Percentiles rank a stretch among this genome's conserved stretches.
Evolutionary conservation across 495 filamentous ascomycete genomes (phyloP).

Genomic region (Venustampulla echinocandica): DNA sequence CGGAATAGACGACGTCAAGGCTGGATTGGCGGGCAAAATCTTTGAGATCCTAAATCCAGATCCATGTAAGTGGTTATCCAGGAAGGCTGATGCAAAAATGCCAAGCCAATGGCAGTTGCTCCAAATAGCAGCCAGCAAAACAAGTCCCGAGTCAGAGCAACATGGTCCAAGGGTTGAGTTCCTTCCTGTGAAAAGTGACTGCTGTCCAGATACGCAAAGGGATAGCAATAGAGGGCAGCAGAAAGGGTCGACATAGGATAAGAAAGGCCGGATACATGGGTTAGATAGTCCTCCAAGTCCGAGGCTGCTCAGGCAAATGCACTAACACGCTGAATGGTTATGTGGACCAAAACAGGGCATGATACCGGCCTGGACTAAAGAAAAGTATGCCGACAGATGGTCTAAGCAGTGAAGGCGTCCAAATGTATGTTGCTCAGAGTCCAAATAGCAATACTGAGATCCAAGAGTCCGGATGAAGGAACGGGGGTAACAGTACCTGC

Average conservation of each 20-base stretch:
- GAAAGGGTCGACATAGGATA: constrained; percentile 21
- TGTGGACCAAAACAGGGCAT: constrained; percentile 17
- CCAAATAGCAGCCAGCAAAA: constrained; percentile 17
- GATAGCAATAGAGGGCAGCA: constrained; percentile 22
- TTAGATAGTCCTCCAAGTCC: constrained; percentile 23
- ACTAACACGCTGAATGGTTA: constrained; percentile 20
- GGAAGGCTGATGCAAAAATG: constrained; percentile 22
- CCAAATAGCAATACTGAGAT: constrained; percentile 24
- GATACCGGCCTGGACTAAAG: constrained; percentile 29
- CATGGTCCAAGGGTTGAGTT: constrained; percentile 17
- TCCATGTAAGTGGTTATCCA: constrained; percentile 52
- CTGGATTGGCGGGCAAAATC: constrained; percentile 97
- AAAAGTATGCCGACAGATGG: constrained; percentile 20
- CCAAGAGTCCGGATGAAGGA: constrained; percentile 41
- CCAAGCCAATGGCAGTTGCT: constrained; percentile 19
- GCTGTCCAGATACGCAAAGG: constrained; percentile 18
- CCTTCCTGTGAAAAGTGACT: constrained; percentile 12
- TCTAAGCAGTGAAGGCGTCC: constrained; percentile 23
- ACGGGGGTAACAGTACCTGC: constrained; percentile 92
- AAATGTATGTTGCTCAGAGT: constrained; percentile 22
- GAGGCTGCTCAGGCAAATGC: constrained; percentile 25
- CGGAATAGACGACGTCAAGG: constrained; percentile 95
- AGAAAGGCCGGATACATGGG: constrained; percentile 27
- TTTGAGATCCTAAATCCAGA: constrained; percentile 88
- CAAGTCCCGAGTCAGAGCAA: constrained; percentile 14